Conservation (phyloP, 2,329 filamentous ascomycete species). For the Colletotrichum trifolii region DNA sequence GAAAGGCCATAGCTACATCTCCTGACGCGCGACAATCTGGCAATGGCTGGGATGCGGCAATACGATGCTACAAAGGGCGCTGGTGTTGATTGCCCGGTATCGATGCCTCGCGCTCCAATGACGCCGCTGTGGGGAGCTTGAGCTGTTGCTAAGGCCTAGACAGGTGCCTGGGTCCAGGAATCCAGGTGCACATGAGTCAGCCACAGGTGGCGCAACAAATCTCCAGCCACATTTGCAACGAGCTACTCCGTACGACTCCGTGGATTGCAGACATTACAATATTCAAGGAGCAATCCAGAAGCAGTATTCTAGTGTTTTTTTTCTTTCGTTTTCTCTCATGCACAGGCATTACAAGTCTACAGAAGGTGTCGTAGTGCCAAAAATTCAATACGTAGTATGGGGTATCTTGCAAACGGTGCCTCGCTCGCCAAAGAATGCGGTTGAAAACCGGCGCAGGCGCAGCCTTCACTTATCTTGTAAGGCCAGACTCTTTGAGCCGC, state of each 20-base stretch:
- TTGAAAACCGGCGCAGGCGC: no score
- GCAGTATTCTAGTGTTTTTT: no score
- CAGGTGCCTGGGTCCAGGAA: neutral
- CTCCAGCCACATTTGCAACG: neutral
- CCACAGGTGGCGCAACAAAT: neutral
- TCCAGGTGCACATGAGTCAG: neutral
- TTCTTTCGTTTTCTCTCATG: no score
- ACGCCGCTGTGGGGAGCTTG: constrained; percentile 42
- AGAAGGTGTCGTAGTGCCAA: no score
- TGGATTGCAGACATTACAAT: neutral
- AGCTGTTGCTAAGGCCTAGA: constrained; percentile 7
- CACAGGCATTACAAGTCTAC: no score
- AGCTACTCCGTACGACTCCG: neutral
- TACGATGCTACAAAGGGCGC: neutral
- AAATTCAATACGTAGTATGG: neutral
- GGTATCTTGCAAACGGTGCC: constrained; percentile 8
- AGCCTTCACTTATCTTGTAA: neutral
- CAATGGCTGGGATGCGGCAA: neutral
- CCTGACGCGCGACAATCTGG: constrained; percentile 3
- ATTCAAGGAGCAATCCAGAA: neutral
- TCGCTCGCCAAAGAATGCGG: no score
- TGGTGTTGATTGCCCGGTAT: constrained; percentile 23
- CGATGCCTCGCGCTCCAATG: constrained; percentile 39
- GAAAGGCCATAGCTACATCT: constrained; percentile 39
- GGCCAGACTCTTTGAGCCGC: constrained; percentile 24